Evolutionary conservation across 2,329 filamentous ascomycete species (phyloP), one percentile per base, ranked within the genome.

Genomic region (Raffaelea arxii): DNA sequence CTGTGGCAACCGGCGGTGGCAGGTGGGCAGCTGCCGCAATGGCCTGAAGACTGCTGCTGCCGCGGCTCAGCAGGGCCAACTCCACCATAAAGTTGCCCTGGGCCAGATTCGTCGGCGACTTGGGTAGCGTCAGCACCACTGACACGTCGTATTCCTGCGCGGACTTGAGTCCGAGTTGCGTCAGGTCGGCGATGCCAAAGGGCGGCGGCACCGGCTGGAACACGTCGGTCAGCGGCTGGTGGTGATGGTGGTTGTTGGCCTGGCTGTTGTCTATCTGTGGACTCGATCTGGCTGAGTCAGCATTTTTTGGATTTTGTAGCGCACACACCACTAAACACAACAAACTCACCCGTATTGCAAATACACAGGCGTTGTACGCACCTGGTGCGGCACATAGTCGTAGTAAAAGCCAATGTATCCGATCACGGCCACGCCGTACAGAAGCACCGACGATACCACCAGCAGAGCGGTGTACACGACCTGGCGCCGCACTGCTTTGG

Each of bases 71-170:
- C 44, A 95, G 75, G 50, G 80, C 76, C 16, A 95, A 68, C 41
- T 86, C 82, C 18, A 97, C 69, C 92, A 98, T 98, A 71, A 96
- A 97, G 66, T 97, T 97, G 24, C 92, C 92, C 14, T 77, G 76
- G 2, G 75, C 76, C 21, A 85, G 66, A 58, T 98, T 98, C 2
- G 73, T 65, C 0, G 79, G 80, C 3, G 87, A 92, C 36, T 83
- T 80, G 18, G 92, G 92, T 52, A 98, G 71, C 4, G 77, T 75
- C 25, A 98, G 72, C 21, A 78, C 71, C 2, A 97, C 72, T 5
- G 77, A 74, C 37, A 98, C 75, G 62, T 97, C 89, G 70, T 98
- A 98, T 41, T 82, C 75, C 62, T 96, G 91, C 41, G 78, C 72
- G 18, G 78, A 70, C 54, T 84, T 78, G 51, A 92, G 67, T 41